Evolutionary conservation across 768 basidiomycete species (phyloP).

Genomic region (Trametes sanguinea): DNA sequence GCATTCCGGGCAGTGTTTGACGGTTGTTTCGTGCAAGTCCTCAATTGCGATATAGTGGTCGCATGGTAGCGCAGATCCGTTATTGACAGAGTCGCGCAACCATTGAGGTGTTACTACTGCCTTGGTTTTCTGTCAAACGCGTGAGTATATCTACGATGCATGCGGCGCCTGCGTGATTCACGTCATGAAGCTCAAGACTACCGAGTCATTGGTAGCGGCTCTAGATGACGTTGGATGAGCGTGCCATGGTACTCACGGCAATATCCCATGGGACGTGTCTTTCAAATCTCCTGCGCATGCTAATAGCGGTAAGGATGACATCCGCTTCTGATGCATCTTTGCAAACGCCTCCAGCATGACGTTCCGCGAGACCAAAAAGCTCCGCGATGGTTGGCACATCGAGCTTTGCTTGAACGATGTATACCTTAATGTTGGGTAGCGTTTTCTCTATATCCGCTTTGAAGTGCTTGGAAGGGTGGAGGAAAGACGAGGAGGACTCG

Average conservation of each 20-base stretch:
- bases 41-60: slow-evolving; percentile 57
- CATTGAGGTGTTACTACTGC: slow-evolving; percentile 71
- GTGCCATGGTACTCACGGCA: slow-evolving; percentile 49
- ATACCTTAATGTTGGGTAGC: slow-evolving; percentile 23
- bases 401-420: slow-evolving; percentile 35
- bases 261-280: slow-evolving; percentile 66
- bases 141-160: neutral
- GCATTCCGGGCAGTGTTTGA: slow-evolving; percentile 45
- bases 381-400: slow-evolving; percentile 29
- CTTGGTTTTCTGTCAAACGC: slow-evolving; percentile 52
- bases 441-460: slow-evolving; percentile 17
- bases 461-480: slow-evolving; percentile 21
- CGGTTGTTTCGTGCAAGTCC: slow-evolving; percentile 50
- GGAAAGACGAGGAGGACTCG: slow-evolving; percentile 7
- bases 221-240: too few relatives aligned
- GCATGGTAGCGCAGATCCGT: slow-evolving; percentile 49
- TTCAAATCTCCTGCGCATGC: slow-evolving; percentile 68
- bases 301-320: slow-evolving; percentile 64
- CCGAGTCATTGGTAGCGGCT: too few relatives aligned
- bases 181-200: too few relatives aligned
- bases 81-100: slow-evolving; percentile 59
- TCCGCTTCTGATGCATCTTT: slow-evolving; percentile 52
- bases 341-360: slow-evolving; percentile 38
- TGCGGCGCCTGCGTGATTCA: too few relatives aligned
- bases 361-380: slow-evolving; percentile 33